phyloP scores from a whole-genome alignment of 2,329 filamentous ascomycete genomes.

The Grosmannia clavigera region DNA sequence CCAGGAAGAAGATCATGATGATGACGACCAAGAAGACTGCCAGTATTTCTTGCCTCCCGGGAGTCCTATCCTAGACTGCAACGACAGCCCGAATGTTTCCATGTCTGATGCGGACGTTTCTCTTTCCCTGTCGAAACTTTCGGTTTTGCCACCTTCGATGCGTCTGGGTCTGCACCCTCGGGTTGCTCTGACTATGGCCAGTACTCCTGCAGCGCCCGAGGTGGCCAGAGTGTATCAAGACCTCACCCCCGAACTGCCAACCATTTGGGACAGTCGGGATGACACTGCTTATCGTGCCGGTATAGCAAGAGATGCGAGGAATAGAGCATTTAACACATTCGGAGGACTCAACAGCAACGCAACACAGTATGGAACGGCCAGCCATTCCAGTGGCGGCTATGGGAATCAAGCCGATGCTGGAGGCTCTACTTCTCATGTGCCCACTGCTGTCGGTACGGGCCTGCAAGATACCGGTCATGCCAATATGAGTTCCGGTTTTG shows the following conservation, averaged over 20 bases:
- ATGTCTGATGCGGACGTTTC: neutral
- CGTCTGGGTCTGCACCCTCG: neutral
- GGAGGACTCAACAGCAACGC: neutral
- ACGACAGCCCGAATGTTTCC: neutral
- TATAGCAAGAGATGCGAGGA: neutral
- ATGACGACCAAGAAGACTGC: neutral
- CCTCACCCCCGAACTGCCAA: too few relatives aligned
- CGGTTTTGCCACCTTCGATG: conserved; percentile 1
- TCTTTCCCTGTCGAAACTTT: neutral
- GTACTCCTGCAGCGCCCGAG: neutral
- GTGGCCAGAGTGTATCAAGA: too few relatives aligned
- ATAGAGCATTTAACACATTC: neutral
- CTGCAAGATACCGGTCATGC: neutral
- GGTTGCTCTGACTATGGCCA: neutral
- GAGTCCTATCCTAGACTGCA: neutral
- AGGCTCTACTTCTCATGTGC: neutral
- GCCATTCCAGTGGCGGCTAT: neutral
- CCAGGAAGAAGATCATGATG: neutral
- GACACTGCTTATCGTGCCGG: neutral
- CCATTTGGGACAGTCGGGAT: too few relatives aligned
- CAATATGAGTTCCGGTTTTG: neutral
- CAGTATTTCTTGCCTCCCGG: neutral
- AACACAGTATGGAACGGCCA: neutral
- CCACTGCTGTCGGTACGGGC: neutral
- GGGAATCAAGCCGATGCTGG: neutral